A percentile compares a stretch with the other conserved stretches of the same genome.
These are phyloP conservation scores for Malassezia restricta DNA, from an alignment of 1,284 basidiomycete species.

Conservation along the genomic window DNA sequence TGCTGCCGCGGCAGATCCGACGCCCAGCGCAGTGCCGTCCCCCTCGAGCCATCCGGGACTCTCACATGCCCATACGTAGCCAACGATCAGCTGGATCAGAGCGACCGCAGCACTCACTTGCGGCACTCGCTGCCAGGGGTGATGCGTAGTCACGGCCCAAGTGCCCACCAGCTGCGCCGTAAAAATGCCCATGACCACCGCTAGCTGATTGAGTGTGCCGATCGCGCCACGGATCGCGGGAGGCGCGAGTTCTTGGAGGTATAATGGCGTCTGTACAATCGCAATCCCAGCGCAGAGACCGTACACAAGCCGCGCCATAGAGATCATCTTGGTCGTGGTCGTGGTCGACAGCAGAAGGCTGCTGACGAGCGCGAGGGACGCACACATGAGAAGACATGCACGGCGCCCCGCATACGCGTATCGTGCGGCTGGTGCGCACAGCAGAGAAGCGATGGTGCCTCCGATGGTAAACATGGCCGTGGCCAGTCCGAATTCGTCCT, in stretches of 20 bases:
- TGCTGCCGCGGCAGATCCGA: slow-evolving; percentile 5
- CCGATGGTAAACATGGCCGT: slow-evolving; percentile 69
- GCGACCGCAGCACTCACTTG: slow-evolving; percentile 34
- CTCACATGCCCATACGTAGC: slow-evolving; percentile 27
- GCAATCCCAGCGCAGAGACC: slow-evolving; percentile 72
- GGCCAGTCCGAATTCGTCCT: slow-evolving; percentile 9
- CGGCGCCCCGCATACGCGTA: slow-evolving; percentile 16
- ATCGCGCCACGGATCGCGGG: slow-evolving; percentile 58
- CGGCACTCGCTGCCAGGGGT: slow-evolving; percentile 47
- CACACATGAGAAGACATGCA: slow-evolving; percentile 16
- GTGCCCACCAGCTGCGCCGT: slow-evolving; percentile 45
- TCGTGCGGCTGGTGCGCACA: slow-evolving; percentile 19
- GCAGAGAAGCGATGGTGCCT: slow-evolving; percentile 57
- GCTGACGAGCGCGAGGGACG: slow-evolving; percentile 14
- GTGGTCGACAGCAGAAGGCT: slow-evolving; percentile 16
- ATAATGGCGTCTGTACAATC: slow-evolving; percentile 73
- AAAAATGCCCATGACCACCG: slow-evolving; percentile 42
- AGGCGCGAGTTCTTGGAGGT: slow-evolving; percentile 68
- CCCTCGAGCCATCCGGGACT: slow-evolving; percentile 32
- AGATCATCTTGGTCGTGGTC: slow-evolving; percentile 3
- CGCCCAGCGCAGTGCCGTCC: slow-evolving; percentile 9
- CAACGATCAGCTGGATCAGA: slow-evolving; percentile 39
- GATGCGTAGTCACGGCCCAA: slow-evolving; percentile 34
- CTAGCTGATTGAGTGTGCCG: slow-evolving; percentile 65
- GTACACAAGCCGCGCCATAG: slow-evolving; percentile 52